Percentiles rank a stretch among this genome's conserved stretches.
Evolutionary conservation across 768 basidiomycete genomes (phyloP).

Genomic region (Boletus rubropictus): DNA sequence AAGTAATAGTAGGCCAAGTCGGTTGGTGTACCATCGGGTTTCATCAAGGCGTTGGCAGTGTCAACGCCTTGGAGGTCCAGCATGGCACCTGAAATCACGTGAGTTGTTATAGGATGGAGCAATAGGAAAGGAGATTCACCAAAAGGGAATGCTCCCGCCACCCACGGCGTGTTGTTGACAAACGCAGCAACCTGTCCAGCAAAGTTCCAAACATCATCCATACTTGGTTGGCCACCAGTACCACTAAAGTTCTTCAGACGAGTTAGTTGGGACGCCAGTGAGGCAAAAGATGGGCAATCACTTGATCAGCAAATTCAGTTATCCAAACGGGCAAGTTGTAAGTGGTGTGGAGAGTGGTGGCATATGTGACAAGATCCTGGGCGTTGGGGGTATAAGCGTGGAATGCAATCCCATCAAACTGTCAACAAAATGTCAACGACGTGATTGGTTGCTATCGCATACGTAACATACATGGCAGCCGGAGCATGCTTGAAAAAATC

Average conservation of each 20-base stretch:
- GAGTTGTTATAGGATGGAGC: neutral
- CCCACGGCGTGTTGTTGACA: slow-evolving; percentile 35
- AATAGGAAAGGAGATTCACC: slow-evolving; percentile 43
- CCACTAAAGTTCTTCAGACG: slow-evolving; percentile 47
- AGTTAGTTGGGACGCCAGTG: neutral
- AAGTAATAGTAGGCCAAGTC: slow-evolving; percentile 49
- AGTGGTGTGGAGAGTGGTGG: slow-evolving; percentile 40
- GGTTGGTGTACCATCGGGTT: slow-evolving; percentile 33
- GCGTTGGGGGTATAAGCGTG: slow-evolving; percentile 65
- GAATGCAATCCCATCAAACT: slow-evolving; percentile 54
- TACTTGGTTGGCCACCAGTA: slow-evolving; percentile 31
- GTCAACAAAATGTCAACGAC: neutral
- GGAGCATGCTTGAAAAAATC: slow-evolving; percentile 38
- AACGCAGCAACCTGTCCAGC: slow-evolving; percentile 38
- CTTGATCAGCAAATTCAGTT: slow-evolving; percentile 72
- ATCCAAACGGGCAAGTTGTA: slow-evolving; percentile 44
- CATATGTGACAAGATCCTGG: slow-evolving; percentile 45
- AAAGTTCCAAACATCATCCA: slow-evolving; percentile 39
- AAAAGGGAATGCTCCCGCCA: slow-evolving; percentile 47
- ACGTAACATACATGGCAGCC: slow-evolving; percentile 43
- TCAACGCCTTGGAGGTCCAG: slow-evolving; percentile 49
- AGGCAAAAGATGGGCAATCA: slow-evolving; percentile 14
- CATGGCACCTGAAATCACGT: slow-evolving; percentile 42
- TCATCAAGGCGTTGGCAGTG: slow-evolving; percentile 39
- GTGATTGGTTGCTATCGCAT: neutral